A percentile compares a stretch with the other conserved stretches of the same genome.
Conservation (phyloP, 768 basidiomycete genomes). For the Phlebiopsis gigantea region DNA sequence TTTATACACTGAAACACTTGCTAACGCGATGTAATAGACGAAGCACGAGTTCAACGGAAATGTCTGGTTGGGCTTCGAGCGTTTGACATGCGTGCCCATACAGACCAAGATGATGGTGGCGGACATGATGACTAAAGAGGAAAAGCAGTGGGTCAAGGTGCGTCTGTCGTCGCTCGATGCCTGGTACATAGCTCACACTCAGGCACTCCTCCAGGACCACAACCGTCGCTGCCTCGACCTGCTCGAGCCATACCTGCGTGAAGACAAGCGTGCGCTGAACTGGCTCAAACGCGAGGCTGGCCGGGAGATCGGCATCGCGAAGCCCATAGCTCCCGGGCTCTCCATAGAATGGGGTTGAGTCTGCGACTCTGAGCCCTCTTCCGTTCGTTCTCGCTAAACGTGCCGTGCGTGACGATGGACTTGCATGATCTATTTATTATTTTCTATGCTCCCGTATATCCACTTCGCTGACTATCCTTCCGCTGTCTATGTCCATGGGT, state of each 20-base stretch:
- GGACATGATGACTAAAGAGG: slow-evolving; percentile 76
- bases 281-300: slow-evolving; percentile 78
- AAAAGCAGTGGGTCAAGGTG: slow-evolving; percentile 83
- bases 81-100: slow-evolving; percentile 92
- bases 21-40: slow-evolving; percentile 39
- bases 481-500: no score
- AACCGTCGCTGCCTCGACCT: slow-evolving; percentile 67
- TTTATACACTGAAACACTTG: slow-evolving; percentile 1
- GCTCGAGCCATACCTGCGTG: slow-evolving; percentile 60
- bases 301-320: slow-evolving; percentile 67
- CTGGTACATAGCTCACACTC: not conserved
- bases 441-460: not conserved
- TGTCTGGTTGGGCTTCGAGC: slow-evolving; percentile 86
- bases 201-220: slow-evolving; percentile 51
- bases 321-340: slow-evolving; percentile 59
- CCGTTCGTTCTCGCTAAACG: not conserved
- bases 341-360: slow-evolving; percentile 72
- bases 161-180: slow-evolving; percentile 13
- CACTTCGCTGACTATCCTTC: not conserved
- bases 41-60: slow-evolving; percentile 66
- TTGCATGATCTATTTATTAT: not conserved
- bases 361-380: not conserved
- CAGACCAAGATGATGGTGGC: slow-evolving; percentile 87
- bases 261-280: slow-evolving; percentile 75
- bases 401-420: not conserved